phyloP scores from a whole-genome alignment of 768 basidiomycete species.

The Russula vinacea region DNA sequence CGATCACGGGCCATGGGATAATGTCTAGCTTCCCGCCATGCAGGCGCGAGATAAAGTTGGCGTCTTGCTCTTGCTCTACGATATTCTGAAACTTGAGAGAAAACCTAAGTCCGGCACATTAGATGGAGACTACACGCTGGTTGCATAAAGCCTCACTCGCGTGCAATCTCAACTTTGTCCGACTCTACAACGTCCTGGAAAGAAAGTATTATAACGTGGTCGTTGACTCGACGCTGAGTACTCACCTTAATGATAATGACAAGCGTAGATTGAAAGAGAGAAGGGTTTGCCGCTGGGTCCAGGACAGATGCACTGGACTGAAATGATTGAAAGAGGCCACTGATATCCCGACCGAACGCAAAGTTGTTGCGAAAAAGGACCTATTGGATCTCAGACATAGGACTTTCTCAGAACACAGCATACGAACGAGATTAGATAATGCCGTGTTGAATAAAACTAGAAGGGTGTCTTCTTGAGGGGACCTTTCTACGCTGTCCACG shows the following conservation, averaged over 20 bases:
- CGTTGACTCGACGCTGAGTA: too few species aligned
- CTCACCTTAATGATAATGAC: constrained; percentile 61
- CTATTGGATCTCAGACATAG: constrained; percentile 35
- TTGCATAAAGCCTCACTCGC: constrained; percentile 42
- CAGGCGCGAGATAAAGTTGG: constrained; percentile 59
- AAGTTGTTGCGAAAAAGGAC: constrained; percentile 66
- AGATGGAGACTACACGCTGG: background rate
- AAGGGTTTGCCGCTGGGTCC: constrained; percentile 57
- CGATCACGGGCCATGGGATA: constrained; percentile 65
- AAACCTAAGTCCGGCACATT: constrained; percentile 40
- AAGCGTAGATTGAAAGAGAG: constrained; percentile 55
- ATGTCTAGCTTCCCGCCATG: constrained; percentile 56
- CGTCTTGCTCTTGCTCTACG: constrained; percentile 56
- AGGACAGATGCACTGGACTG: constrained; percentile 55
- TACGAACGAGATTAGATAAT: constrained; percentile 55
- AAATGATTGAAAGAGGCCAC: constrained; percentile 59
- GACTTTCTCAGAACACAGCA: background rate
- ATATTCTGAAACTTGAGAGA: constrained; percentile 57
- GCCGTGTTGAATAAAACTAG: constrained; percentile 65
- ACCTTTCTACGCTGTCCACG: constrained; percentile 62
- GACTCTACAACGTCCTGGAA: constrained; percentile 59
- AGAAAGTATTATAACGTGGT: background rate
- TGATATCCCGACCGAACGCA: constrained; percentile 58
- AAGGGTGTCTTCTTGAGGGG: constrained; percentile 59
- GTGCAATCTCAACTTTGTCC: constrained; percentile 54